Conservation (phyloP, 352 stramenopile genomes). For the Plasmopara muralis region DNA sequence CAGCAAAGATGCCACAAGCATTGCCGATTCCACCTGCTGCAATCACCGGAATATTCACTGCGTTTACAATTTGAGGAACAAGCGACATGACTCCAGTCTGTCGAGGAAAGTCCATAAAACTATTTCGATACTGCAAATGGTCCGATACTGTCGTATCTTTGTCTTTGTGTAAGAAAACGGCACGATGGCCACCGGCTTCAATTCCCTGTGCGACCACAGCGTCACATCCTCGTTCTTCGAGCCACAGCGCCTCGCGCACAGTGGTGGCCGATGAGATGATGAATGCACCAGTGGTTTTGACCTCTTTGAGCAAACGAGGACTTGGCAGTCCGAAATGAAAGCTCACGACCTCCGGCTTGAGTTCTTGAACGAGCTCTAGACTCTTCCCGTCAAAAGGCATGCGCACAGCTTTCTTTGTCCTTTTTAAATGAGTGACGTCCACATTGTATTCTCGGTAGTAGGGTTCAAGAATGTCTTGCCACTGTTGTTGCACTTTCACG, state of each 20-base stretch:
- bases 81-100: constrained; percentile 41
- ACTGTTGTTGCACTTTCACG: constrained; percentile 16
- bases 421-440: constrained; percentile 12
- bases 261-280: constrained; percentile 44
- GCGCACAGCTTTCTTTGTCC: constrained; percentile 17
- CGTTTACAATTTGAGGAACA: constrained; percentile 39
- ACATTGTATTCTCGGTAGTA: constrained; percentile 33
- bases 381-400: constrained; percentile 30
- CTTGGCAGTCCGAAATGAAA: constrained; percentile 58
- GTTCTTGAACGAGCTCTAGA: constrained; percentile 37
- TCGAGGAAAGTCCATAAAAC: constrained; percentile 20
- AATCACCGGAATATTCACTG: constrained; percentile 38
- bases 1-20: constrained; percentile 31
- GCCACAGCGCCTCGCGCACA: constrained; percentile 26
- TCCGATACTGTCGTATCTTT: constrained; percentile 2
- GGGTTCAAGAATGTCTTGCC: constrained; percentile 31
- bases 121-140: constrained; percentile 14
- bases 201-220: constrained; percentile 49
- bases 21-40: constrained; percentile 53
- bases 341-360: constrained; percentile 50
- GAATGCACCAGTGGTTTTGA: constrained; percentile 35
- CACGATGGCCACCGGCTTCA: constrained; percentile 53
- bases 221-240: constrained; percentile 31
- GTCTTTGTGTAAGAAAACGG: constrained; percentile 33
- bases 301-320: constrained; percentile 17